phyloP scores from a whole-genome alignment of 495 filamentous ascomycete genomes.

The Staphylotrichum tortipilum region DNA sequence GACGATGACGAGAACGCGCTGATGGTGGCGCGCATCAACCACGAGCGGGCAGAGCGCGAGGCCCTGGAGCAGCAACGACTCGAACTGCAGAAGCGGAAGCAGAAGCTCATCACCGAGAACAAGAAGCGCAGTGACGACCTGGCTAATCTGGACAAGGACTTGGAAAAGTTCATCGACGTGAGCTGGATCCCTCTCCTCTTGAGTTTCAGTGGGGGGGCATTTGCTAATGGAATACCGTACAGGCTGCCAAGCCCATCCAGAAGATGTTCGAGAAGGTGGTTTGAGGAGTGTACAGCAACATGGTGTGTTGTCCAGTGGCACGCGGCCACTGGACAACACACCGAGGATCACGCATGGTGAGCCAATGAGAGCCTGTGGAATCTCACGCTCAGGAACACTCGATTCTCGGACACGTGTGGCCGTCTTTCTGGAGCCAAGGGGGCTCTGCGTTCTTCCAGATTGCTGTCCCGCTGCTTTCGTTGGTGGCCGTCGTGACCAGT shows the following conservation, averaged over 20 bases:
- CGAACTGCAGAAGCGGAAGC: conserved; percentile 80
- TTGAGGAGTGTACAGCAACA: conserved; percentile 15
- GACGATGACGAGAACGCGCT: conserved; percentile 64
- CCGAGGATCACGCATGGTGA: too few relatives aligned
- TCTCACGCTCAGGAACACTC: too few relatives aligned
- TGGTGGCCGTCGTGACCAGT: too few relatives aligned
- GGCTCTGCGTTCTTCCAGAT: too few relatives aligned
- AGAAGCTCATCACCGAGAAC: conserved; percentile 84
- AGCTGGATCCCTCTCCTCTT: conserved; percentile 18
- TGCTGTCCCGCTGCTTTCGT: too few relatives aligned
- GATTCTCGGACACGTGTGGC: too few relatives aligned
- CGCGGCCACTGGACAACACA: too few relatives aligned
- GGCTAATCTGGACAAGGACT: conserved; percentile 74
- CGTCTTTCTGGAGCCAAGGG: too few relatives aligned
- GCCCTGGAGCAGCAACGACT: conserved; percentile 79
- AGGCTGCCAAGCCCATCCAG: conserved; percentile 81
- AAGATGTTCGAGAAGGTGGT: conserved; percentile 70
- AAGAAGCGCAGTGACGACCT: conserved; percentile 92
- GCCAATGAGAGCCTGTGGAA: too few relatives aligned
- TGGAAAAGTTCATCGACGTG: conserved; percentile 84
- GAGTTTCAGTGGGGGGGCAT: neutral
- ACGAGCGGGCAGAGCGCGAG: conserved; percentile 80
- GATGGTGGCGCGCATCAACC: conserved; percentile 86
- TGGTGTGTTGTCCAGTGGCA: neutral
- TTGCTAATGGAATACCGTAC: conserved; percentile 13